phyloP scores from a whole-genome alignment of 2,329 filamentous ascomycete species.

The Zasmidium cellare region DNA sequence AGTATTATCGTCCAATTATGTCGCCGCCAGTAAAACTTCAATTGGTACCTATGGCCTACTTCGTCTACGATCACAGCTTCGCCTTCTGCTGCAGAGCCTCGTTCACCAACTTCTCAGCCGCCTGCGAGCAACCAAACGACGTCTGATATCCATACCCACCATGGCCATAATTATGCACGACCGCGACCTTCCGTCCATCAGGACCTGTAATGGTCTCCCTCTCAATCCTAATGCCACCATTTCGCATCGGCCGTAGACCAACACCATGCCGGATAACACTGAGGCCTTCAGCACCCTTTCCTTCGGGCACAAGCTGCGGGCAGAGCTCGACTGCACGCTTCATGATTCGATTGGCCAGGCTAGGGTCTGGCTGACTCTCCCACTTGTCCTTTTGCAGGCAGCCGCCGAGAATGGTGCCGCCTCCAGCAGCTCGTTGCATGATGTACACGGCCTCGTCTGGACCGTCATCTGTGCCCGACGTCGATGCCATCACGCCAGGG shows the following conservation, averaged over 20 bases:
- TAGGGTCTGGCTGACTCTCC: constrained; percentile 76
- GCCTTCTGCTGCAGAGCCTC: constrained; percentile 30
- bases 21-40: too few species aligned
- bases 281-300: constrained; percentile 70
- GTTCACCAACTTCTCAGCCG: constrained; percentile 42
- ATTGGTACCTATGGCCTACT: too few species aligned
- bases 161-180: constrained; percentile 83
- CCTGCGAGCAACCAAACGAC: constrained; percentile 44
- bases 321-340: constrained; percentile 66
- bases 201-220: constrained; percentile 62
- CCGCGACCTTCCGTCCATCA: constrained; percentile 45
- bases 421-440: constrained; percentile 78
- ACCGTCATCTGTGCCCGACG: constrained; percentile 73
- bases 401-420: constrained; percentile 83
- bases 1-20: too few species aligned
- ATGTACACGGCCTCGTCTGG: constrained; percentile 73
- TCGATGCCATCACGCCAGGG: constrained; percentile 66
- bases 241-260: constrained; percentile 73
- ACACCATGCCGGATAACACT: constrained; percentile 79
- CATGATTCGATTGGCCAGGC: constrained; percentile 82
- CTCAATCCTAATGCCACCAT: constrained; percentile 74
- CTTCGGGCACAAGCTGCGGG: constrained; percentile 61
- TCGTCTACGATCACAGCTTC: constrained; percentile 19
- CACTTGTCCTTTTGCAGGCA: constrained; percentile 78
- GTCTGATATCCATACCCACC: constrained; percentile 72